phyloP scores from a whole-genome alignment of 768 basidiomycete species.

The Trametes cingulata region DNA sequence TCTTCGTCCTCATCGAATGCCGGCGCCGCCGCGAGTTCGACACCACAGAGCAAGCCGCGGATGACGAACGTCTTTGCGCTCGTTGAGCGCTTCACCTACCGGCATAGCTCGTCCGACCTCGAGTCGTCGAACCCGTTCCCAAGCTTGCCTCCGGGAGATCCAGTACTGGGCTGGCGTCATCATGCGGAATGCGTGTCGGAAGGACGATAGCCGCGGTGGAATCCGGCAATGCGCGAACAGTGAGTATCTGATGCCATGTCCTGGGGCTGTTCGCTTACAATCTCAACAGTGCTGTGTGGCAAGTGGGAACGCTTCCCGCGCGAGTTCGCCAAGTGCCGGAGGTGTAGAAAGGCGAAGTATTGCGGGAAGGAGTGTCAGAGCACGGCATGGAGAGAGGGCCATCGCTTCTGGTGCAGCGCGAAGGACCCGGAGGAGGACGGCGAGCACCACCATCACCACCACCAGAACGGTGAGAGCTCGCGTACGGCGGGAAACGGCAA shows the following conservation, averaged over 20 bases:
- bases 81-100: slow-evolving; percentile 95
- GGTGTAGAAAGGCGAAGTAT: slow-evolving; percentile 98
- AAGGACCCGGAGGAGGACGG: slow-evolving; percentile 51
- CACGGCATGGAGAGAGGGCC: slow-evolving; percentile 94
- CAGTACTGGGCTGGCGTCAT: slow-evolving; percentile 99
- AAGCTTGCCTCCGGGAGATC: slow-evolving; percentile 81
- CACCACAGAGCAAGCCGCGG: slow-evolving; percentile 33
- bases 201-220: slow-evolving; percentile 91
- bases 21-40: slow-evolving; percentile 9
- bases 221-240: slow-evolving; percentile 98
- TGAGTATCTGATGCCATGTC: slow-evolving; percentile 39
- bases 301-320: slow-evolving; percentile 91
- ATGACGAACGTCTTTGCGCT: slow-evolving; percentile 94
- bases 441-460: slow-evolving; percentile 25
- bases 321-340: slow-evolving; percentile 94
- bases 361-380: slow-evolving; percentile 98
- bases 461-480: slow-evolving; percentile 11
- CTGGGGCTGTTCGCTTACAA: background rate
- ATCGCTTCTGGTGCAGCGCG: slow-evolving; percentile 91
- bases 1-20: slow-evolving; percentile 17
- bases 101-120: slow-evolving; percentile 80
- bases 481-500: slow-evolving; percentile 18
- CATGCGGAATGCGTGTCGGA: slow-evolving; percentile 98
- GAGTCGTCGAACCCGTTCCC: slow-evolving; percentile 68
- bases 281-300: slow-evolving; percentile 75